Base-by-base conservation (phyloP, 345 rosid species). In the Arabidopsis arenosa region DNA sequence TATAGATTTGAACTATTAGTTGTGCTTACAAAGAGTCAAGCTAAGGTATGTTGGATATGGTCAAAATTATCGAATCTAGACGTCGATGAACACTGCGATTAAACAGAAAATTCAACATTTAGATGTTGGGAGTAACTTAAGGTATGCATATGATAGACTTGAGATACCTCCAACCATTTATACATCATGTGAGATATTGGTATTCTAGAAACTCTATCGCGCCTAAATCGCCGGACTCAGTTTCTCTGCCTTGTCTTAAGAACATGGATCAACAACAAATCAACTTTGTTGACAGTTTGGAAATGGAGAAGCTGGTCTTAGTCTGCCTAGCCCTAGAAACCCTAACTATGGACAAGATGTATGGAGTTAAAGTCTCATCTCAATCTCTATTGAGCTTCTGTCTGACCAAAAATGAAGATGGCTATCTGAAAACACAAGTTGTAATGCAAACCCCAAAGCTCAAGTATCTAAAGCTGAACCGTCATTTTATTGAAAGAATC, bases 121-220 rank as follows among this genome's bases (percentile, higher is more conserved):
- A 18, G 59, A 71, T 36, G 5, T 71, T 58, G 33, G 7, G 36
- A 9, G 36, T 67, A 7, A 3, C 6, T 4, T 0, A 3, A 13
- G 18, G 21, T 5, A 28, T 28, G 30, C 4, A 28, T 5, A 5
- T 17, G 7, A 11, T 9, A n/a, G 0, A 28, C 14, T 75, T 55
- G 8, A 12, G 21, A 56, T 75, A 47, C 66, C 79, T 75, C 66
- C 65, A 39, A 56, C 66, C 33, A 56, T 75, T 36, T 75, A 57
- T 28, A 57, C 79, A 52, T 73, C 69, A 28, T 66, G 73, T 47
- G 67, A 66, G 49, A 74, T 17, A 26, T 66, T 74, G 65, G 72
- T 66, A 14, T 63, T 47, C 9, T 56, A 55, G 62, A 52, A 73
- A 40, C 53, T 28, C 41, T 10, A 2, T 14, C 8, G 56, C 2